These are phyloP conservation scores for Alloascoidea africana DNA, from an alignment of 805 yeast species.

Conservation along the genomic window DNA sequence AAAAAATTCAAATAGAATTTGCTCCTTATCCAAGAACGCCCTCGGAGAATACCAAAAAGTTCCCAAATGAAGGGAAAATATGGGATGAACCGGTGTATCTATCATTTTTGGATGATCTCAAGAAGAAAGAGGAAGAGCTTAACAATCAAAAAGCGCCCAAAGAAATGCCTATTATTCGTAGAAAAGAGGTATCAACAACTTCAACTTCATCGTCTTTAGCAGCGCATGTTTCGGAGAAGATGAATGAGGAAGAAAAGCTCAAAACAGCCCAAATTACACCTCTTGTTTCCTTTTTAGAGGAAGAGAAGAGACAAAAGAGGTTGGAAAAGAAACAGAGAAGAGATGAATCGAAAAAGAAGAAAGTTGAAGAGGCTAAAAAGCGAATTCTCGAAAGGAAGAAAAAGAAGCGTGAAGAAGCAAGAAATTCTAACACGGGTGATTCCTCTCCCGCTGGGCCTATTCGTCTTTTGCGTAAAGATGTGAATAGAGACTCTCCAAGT, in stretches of 20 bases:
- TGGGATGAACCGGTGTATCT: not conserved
- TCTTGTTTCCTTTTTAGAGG: not conserved
- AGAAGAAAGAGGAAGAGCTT: not conserved
- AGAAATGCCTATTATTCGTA: not conserved
- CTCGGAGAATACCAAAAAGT: not conserved
- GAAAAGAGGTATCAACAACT: not conserved
- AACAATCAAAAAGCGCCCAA: not conserved
- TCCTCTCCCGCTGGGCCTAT: too few relatives aligned
- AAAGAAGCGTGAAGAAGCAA: too few relatives aligned
- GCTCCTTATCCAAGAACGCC: not conserved
- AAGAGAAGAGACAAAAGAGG: not conserved
- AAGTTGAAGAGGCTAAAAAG: conserved; percentile 1
- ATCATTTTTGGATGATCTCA: not conserved
- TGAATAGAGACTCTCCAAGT: too few relatives aligned
- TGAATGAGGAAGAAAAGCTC: too few relatives aligned
- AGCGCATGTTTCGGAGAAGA: not conserved
- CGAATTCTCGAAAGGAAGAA: not conserved
- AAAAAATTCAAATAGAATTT: not conserved
- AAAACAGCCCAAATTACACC: not conserved
- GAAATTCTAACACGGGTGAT: too few relatives aligned
- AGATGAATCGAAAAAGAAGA: not conserved
- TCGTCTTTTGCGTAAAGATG: too few relatives aligned
- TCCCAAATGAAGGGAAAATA: not conserved
- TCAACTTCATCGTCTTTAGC: not conserved
- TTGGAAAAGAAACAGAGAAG: not conserved